Evolutionary conservation across 176 grass and related monocot species (phyloP).

Genomic region (Ensete glaucum): DNA sequence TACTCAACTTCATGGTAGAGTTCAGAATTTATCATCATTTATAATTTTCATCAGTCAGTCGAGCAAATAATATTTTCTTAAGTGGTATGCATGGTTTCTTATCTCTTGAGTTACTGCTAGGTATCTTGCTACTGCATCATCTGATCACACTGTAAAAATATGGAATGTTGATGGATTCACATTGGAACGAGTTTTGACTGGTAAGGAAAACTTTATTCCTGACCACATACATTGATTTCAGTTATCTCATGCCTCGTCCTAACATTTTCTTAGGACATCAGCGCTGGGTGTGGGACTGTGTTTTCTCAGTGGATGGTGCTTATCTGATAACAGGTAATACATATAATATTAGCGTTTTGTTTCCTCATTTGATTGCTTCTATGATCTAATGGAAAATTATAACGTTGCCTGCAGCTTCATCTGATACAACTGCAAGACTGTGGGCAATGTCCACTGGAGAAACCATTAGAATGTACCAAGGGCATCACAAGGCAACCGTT

Average conservation of each 20-base stretch:
- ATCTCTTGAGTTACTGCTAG: conserved; percentile 21
- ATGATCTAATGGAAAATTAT: not conserved
- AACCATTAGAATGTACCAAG: conserved; percentile 81
- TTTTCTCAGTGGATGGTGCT: conserved; percentile 84
- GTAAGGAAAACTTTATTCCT: conserved; percentile 30
- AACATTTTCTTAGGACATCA: conserved; percentile 53
- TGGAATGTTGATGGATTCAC: conserved; percentile 97
- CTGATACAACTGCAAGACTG: conserved; percentile 66
- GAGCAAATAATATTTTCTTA: too few species aligned
- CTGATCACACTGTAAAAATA: conserved; percentile 90
- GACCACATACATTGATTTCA: not conserved
- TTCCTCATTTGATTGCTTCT: not conserved
- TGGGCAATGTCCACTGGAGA: conserved; percentile 69
- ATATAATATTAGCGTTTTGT: not conserved
- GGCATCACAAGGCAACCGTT: conserved; percentile 72
- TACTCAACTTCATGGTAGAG: too few species aligned
- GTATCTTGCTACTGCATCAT: conserved; percentile 88
- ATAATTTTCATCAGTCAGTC: too few species aligned
- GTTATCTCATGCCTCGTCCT: not conserved
- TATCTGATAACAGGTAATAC: conserved; percentile 73
- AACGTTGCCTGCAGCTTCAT: conserved; percentile 48
- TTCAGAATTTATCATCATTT: too few species aligned
- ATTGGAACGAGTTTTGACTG: conserved; percentile 66
- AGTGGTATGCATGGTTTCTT: too few species aligned
- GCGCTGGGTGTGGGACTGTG: conserved; percentile 89